phyloP scores from a whole-genome alignment of 805 yeast species.

The Jamesozyma rosinii region DNA sequence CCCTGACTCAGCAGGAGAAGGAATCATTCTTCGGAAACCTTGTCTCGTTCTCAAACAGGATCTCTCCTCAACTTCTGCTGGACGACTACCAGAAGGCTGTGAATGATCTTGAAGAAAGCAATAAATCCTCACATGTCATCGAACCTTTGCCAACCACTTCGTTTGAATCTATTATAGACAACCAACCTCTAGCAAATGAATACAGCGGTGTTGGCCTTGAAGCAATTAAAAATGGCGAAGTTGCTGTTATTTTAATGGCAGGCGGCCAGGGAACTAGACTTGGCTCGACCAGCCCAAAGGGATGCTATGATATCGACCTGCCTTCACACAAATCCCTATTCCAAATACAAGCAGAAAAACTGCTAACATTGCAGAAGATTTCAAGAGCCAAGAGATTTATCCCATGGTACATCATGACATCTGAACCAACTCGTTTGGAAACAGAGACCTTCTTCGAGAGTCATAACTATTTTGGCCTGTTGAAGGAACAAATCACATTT shows the following conservation, averaged over 20 bases:
- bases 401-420: conserved; percentile 92
- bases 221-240: conserved; percentile 62
- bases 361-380: conserved; percentile 47
- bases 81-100: conserved; percentile 36
- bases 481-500: conserved; percentile 50
- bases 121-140: conserved; percentile 19
- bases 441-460: conserved; percentile 64
- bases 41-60: background rate
- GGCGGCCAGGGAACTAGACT: conserved; percentile 98
- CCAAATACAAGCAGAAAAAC: conserved; percentile 87
- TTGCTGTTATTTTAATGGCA: conserved; percentile 87
- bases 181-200: conserved; percentile 25
- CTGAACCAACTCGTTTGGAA: conserved; percentile 68
- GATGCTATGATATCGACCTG: conserved; percentile 79
- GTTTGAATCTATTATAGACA: conserved; percentile 38
- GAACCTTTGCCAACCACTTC: conserved; percentile 49
- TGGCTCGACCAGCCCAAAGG: conserved; percentile 87
- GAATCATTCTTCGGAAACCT: conserved; percentile 30
- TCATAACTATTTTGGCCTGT: conserved; percentile 64
- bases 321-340: conserved; percentile 80
- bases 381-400: conserved; percentile 25
- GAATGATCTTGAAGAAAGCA: conserved; percentile 21
- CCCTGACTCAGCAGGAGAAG: conserved; percentile 32
- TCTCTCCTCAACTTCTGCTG: conserved; percentile 29
- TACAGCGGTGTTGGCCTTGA: conserved; percentile 53